Conservation (phyloP, 495 filamentous ascomycete species). For the Halenospora varia region DNA sequence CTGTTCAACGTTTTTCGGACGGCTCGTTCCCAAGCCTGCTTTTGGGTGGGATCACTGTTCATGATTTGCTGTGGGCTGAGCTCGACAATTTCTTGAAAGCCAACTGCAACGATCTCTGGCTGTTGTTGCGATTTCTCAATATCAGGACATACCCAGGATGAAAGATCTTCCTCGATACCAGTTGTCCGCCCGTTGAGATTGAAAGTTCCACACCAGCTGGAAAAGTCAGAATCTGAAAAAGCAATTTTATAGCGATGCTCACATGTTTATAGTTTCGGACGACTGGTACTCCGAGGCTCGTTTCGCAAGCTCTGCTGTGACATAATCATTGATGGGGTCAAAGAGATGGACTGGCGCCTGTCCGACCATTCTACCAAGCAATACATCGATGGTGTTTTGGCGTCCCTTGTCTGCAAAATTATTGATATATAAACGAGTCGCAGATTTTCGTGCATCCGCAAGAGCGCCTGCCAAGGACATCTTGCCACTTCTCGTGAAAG, state of each 20-base stretch:
- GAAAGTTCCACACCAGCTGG: conserved; percentile 85
- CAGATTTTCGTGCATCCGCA: conserved; percentile 91
- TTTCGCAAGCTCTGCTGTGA: conserved; percentile 67
- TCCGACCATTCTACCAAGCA: conserved; percentile 78
- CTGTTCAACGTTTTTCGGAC: conserved; percentile 73
- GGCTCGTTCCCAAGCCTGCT: conserved; percentile 80
- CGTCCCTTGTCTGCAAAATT: conserved; percentile 92
- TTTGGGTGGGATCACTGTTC: conserved; percentile 87
- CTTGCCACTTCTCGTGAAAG: conserved; percentile 93
- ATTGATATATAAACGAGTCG: conserved; percentile 90
- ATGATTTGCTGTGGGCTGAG: conserved; percentile 98
- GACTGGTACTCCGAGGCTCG: conserved; percentile 49
- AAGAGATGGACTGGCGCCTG: conserved; percentile 81
- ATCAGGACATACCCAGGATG: conserved; percentile 73
- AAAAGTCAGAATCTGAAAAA: conserved; percentile 34
- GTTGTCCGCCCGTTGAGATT: conserved; percentile 85
- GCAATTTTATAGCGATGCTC: background rate
- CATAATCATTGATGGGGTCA: conserved; percentile 91
- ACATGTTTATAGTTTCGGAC: conserved; percentile 44
- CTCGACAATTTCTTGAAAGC: conserved; percentile 97
- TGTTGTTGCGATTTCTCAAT: conserved; percentile 45
- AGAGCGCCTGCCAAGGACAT: conserved; percentile 95
- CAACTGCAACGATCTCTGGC: conserved; percentile 81
- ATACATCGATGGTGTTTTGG: conserved; percentile 90
- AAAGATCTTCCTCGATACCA: conserved; percentile 74